Conservation (phyloP, 1,139 yeast species). For the Geotrichum carabidarum region DNA sequence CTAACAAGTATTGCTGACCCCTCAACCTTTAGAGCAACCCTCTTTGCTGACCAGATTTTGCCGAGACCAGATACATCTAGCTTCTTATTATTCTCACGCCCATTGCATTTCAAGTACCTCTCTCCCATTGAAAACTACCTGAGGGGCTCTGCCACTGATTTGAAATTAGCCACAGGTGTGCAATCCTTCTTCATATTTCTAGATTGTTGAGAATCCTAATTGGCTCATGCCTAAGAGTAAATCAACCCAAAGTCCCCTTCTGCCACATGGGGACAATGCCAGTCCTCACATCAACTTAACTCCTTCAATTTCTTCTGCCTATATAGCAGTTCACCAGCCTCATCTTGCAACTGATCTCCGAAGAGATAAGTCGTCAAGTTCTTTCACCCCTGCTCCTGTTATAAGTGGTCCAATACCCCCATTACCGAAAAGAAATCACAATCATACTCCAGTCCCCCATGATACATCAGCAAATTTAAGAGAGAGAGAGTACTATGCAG, state of each 20-base stretch:
- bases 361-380: conserved; percentile 11
- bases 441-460: background rate
- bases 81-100: too few species aligned
- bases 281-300: background rate
- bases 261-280: background rate
- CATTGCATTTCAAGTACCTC: too few species aligned
- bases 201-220: background rate
- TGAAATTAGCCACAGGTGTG: background rate
- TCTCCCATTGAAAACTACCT: too few species aligned
- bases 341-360: conserved; percentile 9
- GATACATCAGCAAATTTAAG: conserved; percentile 9
- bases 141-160: background rate
- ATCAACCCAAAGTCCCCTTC: background rate
- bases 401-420: conserved; percentile 18
- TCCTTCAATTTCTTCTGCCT: background rate
- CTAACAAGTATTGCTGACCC: too few species aligned
- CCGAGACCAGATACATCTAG: too few species aligned
- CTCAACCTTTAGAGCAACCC: too few species aligned
- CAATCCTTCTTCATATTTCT: background rate
- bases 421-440: conserved; percentile 10
- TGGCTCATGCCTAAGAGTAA: background rate
- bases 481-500: conserved; percentile 2
- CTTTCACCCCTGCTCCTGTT: conserved; percentile 14
- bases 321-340: background rate
- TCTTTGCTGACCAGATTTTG: too few species aligned